A percentile compares a stretch with the other conserved stretches of the same genome.
Conservation (phyloP, 2,329 filamentous ascomycete genomes). For the Ophiosphaerella korrae region DNA sequence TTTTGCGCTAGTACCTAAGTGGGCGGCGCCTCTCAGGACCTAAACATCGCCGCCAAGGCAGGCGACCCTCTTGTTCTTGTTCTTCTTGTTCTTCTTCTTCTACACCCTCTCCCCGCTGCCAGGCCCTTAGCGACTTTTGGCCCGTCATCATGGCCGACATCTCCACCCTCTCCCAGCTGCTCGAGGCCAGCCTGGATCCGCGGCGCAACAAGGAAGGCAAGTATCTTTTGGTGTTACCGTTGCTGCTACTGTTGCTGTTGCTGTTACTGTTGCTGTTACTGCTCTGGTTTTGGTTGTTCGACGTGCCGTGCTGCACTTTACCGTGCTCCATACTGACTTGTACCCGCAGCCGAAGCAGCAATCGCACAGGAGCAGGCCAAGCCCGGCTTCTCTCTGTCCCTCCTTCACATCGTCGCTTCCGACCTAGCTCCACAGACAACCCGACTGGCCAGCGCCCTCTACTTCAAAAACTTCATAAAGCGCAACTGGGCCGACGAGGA, state of each 20-base stretch:
- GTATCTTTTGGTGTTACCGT: slow-evolving; percentile 32
- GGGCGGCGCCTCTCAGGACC: slow-evolving; percentile 7
- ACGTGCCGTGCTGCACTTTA: slow-evolving; percentile 3
- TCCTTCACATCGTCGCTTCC: slow-evolving; percentile 89
- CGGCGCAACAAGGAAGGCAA: slow-evolving; percentile 86
- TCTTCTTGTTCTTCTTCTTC: too few relatives aligned
- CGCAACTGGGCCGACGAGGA: slow-evolving; percentile 95
- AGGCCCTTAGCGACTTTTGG: not conserved
- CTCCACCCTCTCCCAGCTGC: slow-evolving; percentile 74
- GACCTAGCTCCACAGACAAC: slow-evolving; percentile 74
- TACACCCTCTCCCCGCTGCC: slow-evolving; percentile 3
- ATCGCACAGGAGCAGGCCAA: slow-evolving; percentile 80
- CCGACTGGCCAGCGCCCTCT: slow-evolving; percentile 84
- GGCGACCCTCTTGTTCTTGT: slow-evolving; percentile 5
- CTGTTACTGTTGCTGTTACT: slow-evolving; percentile 12
- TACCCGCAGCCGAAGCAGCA: slow-evolving; percentile 72
- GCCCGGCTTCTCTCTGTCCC: slow-evolving; percentile 80
- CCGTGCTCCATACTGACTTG: slow-evolving; percentile 21
- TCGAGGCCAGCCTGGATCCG: slow-evolving; percentile 89
- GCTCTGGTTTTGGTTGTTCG: too few relatives aligned
- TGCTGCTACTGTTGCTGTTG: slow-evolving; percentile 10
- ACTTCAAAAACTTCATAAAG: slow-evolving; percentile 98
- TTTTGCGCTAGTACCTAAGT: slow-evolving; percentile 1
- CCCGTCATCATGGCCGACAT: slow-evolving; percentile 63
- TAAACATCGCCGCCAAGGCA: slow-evolving; percentile 19